Evolutionary conservation across 176 grass and related monocot species (phyloP), one percentile per base, ranked within the genome.

Genomic region (Canna indica): DNA sequence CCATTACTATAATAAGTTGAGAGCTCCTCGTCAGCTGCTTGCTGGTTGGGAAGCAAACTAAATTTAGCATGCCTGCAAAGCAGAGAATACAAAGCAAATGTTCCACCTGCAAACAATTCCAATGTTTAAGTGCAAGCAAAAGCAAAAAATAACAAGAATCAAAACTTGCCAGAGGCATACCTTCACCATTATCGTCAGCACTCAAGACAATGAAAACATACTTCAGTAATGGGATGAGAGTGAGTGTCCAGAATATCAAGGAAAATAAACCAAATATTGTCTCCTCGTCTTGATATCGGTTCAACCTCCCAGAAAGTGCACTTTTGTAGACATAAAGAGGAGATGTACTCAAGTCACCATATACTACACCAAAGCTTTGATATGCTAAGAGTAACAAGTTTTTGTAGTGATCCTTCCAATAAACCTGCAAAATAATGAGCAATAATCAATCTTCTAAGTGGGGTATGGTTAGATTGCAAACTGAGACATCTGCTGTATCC

Each of bases 301-400:
- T 7, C 50, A 91, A 81, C 52, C 69, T 75, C 63, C 85, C 85
- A 36, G 86, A 81, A 74, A 91, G 91, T 72, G 79, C 87, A 75
- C 88, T 87, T 84, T 85, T 96, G 60, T 81, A 96, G 29, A 91
- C 92, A 8, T 91, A 96, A 47, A 96, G 83, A 47, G 92, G 92
- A 13, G 88, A 96, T 57, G 86, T 96, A 76, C 88, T 91, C 52
- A 96, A 85, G 67, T 96, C 92, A 50, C 88, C 92, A 56, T 96
- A 96, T 59, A 96, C 92, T 73, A 91, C 92, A 76, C 92, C 92
- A 58, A 91, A 96, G 80, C 92, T 96, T 81, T 96, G 92, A 84
- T 91, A 91, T 52, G 92, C 76, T 81, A 96, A 63, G 73, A 91
- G 81, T 6, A 89, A 74, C 16, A 96, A 65, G 76, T 87, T 96